Evolutionary conservation across 1,139 yeast genomes (phyloP).

Genomic region (Keqinozyma sinolaborantium): DNA sequence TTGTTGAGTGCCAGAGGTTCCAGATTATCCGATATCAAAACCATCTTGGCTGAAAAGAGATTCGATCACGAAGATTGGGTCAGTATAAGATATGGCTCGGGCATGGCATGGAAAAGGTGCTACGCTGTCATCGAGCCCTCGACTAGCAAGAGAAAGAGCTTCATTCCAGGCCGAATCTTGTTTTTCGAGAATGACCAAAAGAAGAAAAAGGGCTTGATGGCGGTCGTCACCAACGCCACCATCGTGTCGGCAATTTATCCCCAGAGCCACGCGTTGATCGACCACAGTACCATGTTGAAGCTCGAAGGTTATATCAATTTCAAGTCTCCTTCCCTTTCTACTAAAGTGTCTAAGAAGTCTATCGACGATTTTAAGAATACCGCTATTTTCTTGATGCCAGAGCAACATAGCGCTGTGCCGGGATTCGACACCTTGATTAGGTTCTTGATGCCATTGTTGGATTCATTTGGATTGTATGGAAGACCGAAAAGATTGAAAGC

Average conservation of each 20-base stretch:
- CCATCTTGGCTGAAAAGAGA: conserved; percentile 79
- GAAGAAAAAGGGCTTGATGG: conserved; percentile 74
- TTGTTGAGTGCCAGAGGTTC: conserved; percentile 85
- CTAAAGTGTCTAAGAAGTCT: conserved; percentile 38
- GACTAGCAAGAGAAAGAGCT: conserved; percentile 41
- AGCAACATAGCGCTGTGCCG: conserved; percentile 87
- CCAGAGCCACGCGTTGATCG: conserved; percentile 73
- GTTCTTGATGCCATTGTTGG: conserved; percentile 79
- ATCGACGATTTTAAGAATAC: conserved; percentile 64
- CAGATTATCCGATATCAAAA: conserved; percentile 77
- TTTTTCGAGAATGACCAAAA: conserved; percentile 69
- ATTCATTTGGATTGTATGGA: conserved; percentile 85
- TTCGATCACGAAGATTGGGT: conserved; percentile 94
- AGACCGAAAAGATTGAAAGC: conserved; percentile 88
- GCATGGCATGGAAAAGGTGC: conserved; percentile 97
- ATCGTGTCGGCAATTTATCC: conserved; percentile 94
- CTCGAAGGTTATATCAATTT: conserved; percentile 79
- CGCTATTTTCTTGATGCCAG: conserved; percentile 92
- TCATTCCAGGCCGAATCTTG: conserved; percentile 53
- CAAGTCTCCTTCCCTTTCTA: conserved; percentile 35
- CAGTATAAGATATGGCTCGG: conserved; percentile 89
- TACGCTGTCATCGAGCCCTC: conserved; percentile 88
- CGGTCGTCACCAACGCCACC: conserved; percentile 66
- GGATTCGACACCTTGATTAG: conserved; percentile 93
- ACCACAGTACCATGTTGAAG: conserved; percentile 83